A percentile compares a stretch with the other conserved stretches of the same genome.
phyloP scores from a whole-genome alignment of 345 rosid genomes.

The Arabis alpina region DNA sequence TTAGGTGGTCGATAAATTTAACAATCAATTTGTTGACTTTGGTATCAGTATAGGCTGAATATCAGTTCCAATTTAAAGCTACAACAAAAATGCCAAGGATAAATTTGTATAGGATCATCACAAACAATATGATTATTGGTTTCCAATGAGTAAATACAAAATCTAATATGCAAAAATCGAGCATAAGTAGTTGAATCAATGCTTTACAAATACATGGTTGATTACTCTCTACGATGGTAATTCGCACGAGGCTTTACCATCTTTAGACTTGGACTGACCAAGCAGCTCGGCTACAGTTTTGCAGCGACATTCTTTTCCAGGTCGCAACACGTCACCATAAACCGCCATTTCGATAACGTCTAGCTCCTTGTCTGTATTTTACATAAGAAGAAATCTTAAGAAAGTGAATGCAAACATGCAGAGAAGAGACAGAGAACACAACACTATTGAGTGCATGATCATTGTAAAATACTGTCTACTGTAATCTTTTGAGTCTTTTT shows the following conservation, averaged over 20 bases:
- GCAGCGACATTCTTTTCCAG: conserved; percentile 93
- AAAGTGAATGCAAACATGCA: conserved; percentile 4
- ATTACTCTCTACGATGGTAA: conserved; percentile 51
- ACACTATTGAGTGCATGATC: conserved; percentile 2
- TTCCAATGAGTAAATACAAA: conserved; percentile 9
- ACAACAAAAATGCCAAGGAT: background rate
- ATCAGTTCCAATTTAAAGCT: background rate
- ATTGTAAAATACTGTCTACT: conserved; percentile 5
- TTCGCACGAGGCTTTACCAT: conserved; percentile 66
- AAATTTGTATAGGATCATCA: background rate
- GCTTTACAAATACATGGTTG: conserved; percentile 28
- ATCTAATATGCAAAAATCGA: background rate
- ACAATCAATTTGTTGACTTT: conserved; percentile 30
- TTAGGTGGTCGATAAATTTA: conserved; percentile 22
- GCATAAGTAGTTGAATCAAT: conserved; percentile 12
- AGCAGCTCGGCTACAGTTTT: conserved; percentile 86
- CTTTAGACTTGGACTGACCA: conserved; percentile 75
- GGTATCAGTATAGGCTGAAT: background rate
- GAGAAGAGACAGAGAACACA: background rate
- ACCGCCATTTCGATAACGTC: conserved; percentile 97
- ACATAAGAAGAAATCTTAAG: background rate
- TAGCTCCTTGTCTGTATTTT: conserved; percentile 80
- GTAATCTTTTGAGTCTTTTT: conserved; percentile 15
- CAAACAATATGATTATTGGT: conserved; percentile 14
- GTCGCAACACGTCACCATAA: conserved; percentile 85